Conservation (phyloP, 2,329 filamentous ascomycete genomes). For the Alternaria metachromatica region DNA sequence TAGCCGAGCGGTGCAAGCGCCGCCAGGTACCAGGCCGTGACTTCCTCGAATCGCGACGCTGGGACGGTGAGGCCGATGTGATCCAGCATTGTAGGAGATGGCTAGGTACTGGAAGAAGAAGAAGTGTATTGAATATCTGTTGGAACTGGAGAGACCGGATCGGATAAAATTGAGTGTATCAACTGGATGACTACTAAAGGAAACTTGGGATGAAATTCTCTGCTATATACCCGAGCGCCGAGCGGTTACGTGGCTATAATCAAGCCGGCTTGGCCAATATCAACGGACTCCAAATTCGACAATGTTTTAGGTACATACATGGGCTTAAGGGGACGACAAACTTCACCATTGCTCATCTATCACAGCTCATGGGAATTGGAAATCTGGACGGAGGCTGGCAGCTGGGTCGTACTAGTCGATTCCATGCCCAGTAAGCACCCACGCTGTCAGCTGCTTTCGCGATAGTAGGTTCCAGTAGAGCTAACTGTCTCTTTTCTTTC, state of each 20-base stretch:
- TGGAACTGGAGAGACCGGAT: not conserved
- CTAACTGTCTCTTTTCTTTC: not conserved
- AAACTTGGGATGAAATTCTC: not conserved
- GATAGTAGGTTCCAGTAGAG: not conserved
- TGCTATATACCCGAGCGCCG: not conserved
- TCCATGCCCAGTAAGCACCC: not conserved
- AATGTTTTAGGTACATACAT: not conserved
- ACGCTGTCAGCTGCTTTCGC: not conserved
- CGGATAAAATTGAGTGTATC: not conserved
- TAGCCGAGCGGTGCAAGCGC: constrained; percentile 38
- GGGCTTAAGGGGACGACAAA: not conserved
- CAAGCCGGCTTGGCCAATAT: not conserved
- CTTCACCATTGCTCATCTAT: not conserved
- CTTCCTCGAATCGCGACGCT: constrained; percentile 21
- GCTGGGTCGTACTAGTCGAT: not conserved
- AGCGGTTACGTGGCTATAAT: not conserved
- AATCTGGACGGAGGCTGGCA: not conserved
- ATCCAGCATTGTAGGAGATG: not conserved
- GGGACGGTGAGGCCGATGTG: constrained; percentile 23
- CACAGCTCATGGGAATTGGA: not conserved
- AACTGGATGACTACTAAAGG: not conserved
- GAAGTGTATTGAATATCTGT: not conserved
- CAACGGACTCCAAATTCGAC: not conserved
- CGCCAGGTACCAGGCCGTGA: constrained; percentile 29
- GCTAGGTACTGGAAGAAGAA: not conserved